Conservation (phyloP, 306 rosid genomes). For the Inga oerstediana region DNA sequence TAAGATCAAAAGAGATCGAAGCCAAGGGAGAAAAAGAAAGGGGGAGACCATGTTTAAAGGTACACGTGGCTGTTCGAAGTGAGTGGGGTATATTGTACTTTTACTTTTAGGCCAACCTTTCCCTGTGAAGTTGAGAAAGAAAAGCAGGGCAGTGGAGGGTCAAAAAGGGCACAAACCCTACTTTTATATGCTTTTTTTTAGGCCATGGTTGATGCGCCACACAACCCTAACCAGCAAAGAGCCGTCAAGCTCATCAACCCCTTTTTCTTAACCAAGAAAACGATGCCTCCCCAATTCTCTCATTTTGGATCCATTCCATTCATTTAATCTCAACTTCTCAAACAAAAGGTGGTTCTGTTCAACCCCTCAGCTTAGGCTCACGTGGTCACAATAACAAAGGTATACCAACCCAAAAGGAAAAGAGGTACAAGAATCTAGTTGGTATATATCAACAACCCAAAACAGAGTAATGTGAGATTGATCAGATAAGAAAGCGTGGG, state of each 20-base stretch:
- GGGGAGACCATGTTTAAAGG: slow-evolving; percentile 27
- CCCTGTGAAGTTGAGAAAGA: slow-evolving; percentile 25
- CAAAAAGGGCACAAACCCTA: slow-evolving; percentile 32
- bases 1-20: neutral
- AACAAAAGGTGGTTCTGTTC: slow-evolving; percentile 1
- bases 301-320: slow-evolving; percentile 17
- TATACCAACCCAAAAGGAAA: neutral
- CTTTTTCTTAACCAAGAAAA: slow-evolving; percentile 33
- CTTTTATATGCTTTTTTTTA: slow-evolving; percentile 19
- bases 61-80: neutral
- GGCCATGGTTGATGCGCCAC: slow-evolving; percentile 42
- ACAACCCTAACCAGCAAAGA: slow-evolving; percentile 46
- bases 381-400: slow-evolving; percentile 21
- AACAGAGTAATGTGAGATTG: neutral
- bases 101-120: slow-evolving; percentile 7
- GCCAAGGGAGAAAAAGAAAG: slow-evolving; percentile 24
- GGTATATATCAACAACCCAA: neutral
- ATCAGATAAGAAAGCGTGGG: neutral
- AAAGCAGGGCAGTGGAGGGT: neutral
- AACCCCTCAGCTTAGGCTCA: slow-evolving; percentile 23
- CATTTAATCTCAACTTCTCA: slow-evolving; percentile 17
- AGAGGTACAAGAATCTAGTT: neutral
- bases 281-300: slow-evolving; percentile 30
- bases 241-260: slow-evolving; percentile 5
- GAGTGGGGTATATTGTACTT: slow-evolving; percentile 30